Evolutionary conservation across 768 basidiomycete species (phyloP).

Genomic region (Flagelloscypha sp.): DNA sequence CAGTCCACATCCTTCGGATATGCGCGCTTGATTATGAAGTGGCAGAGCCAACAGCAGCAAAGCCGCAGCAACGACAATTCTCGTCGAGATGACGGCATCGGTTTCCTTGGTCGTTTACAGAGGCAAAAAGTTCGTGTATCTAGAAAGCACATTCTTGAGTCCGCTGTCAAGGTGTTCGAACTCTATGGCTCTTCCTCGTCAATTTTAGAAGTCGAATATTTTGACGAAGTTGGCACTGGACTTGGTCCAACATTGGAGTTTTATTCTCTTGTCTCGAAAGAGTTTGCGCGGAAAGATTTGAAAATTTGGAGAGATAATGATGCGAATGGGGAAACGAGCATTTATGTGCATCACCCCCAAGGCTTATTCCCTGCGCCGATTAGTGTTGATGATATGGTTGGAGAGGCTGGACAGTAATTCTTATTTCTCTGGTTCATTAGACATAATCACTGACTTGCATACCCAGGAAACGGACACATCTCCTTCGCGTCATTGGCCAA

Average conservation of each 20-base stretch:
- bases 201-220: slow-evolving; percentile 95
- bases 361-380: slow-evolving; percentile 89
- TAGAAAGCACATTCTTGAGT: slow-evolving; percentile 89
- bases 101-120: slow-evolving; percentile 85
- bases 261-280: slow-evolving; percentile 93
- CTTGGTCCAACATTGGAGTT: slow-evolving; percentile 97
- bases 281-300: slow-evolving; percentile 83
- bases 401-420: slow-evolving; percentile 69
- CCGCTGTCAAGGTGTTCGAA: slow-evolving; percentile 93
- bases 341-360: slow-evolving; percentile 75
- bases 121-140: slow-evolving; percentile 97
- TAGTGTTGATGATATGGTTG: slow-evolving; percentile 55
- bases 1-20: slow-evolving; percentile 98
- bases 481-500: slow-evolving; percentile 87
- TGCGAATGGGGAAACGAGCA: slow-evolving; percentile 38
- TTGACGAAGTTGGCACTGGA: slow-evolving; percentile 97
- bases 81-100: slow-evolving; percentile 83
- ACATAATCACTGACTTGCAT: slow-evolving; percentile 8
- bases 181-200: slow-evolving; percentile 93
- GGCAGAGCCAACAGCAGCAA: slow-evolving; percentile 91
- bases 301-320: slow-evolving; percentile 92
- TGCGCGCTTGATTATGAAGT: slow-evolving; percentile 88
- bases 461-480: slow-evolving; percentile 70
- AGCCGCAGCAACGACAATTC: slow-evolving; percentile 68
- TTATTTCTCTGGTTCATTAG: neutral